phyloP scores from a whole-genome alignment of 2,329 filamentous ascomycete genomes.

The Teratosphaeria zuluensis region DNA sequence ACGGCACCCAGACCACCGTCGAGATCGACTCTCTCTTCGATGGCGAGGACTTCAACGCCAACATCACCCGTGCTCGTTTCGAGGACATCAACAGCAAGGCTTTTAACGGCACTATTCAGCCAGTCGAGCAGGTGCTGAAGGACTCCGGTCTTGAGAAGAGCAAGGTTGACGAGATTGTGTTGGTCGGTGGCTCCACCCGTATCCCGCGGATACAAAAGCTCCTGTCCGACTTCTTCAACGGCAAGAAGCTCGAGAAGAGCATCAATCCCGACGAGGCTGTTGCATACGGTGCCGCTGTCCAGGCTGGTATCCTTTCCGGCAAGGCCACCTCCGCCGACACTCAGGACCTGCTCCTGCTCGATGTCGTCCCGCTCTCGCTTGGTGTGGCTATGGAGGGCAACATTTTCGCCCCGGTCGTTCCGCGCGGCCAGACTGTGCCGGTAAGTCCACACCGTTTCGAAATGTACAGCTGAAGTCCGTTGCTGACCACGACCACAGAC shows the following conservation, averaged over 20 bases:
- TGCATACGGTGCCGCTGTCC: constrained; percentile 95
- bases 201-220: constrained; percentile 99
- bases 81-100: constrained; percentile 96
- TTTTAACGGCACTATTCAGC: constrained; percentile 87
- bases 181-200: constrained; percentile 98
- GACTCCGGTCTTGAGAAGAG: constrained; percentile 81
- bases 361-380: constrained; percentile 91
- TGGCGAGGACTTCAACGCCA: constrained; percentile 92
- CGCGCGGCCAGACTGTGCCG: constrained; percentile 41
- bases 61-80: constrained; percentile 97
- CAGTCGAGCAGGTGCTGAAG: constrained; percentile 93
- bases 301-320: constrained; percentile 96
- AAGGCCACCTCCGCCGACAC: constrained; percentile 96
- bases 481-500: not conserved
- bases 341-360: constrained; percentile 84
- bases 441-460: too few species aligned
- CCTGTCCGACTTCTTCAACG: constrained; percentile 96
- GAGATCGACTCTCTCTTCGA: constrained; percentile 99
- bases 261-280: constrained; percentile 99
- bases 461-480: too few species aligned
- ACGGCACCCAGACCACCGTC: constrained; percentile 91
- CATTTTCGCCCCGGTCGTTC: constrained; percentile 91
- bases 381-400: constrained; percentile 99
- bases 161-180: constrained; percentile 94
- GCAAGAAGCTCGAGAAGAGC: constrained; percentile 99